Evolutionary conservation across 2,329 filamentous ascomycete genomes (phyloP).

Genomic region (Penicillium hordei): DNA sequence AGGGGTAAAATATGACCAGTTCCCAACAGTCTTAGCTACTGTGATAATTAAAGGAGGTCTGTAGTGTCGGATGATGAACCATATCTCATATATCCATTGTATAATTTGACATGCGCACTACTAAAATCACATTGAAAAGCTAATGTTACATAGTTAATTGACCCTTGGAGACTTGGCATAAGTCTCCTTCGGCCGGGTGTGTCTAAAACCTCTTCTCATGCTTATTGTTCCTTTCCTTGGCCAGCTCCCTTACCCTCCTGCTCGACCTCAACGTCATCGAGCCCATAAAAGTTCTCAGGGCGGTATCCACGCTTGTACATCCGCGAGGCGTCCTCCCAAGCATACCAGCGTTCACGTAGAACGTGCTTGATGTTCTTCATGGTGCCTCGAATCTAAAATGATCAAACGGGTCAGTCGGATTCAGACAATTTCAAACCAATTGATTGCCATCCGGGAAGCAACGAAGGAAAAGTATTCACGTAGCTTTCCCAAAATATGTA

Average conservation of each 20-base stretch:
- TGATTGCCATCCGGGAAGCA: not conserved
- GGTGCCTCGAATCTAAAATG: conserved; percentile 67
- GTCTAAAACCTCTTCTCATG: not conserved
- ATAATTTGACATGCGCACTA: conserved; percentile 7
- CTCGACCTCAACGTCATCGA: conserved; percentile 22
- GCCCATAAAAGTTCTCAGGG: conserved; percentile 27
- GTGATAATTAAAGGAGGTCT: not conserved
- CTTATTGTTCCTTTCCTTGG: not conserved
- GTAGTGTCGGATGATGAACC: not conserved
- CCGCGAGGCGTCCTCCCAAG: conserved; percentile 59
- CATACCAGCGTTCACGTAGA: conserved; percentile 83
- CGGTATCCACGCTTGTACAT: conserved; percentile 40
- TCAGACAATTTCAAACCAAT: not conserved
- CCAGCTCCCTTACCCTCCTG: conserved; percentile 6
- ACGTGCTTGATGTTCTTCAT: conserved; percentile 81
- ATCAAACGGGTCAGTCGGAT: not conserved
- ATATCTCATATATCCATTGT: conserved; percentile 1
- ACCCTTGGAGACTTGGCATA: not conserved
- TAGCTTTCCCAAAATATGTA: not conserved
- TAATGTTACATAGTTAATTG: conserved; percentile 13
- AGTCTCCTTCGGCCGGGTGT: not conserved
- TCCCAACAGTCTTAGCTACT: not conserved
- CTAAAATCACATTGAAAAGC: conserved; percentile 4
- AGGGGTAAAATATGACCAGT: conserved; percentile 3
- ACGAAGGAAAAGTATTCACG: too few species aligned